Evolutionary conservation across 1,284 basidiomycete species (phyloP), one percentile per base, ranked within the genome.

Genomic region (Jaminaea rosea): DNA sequence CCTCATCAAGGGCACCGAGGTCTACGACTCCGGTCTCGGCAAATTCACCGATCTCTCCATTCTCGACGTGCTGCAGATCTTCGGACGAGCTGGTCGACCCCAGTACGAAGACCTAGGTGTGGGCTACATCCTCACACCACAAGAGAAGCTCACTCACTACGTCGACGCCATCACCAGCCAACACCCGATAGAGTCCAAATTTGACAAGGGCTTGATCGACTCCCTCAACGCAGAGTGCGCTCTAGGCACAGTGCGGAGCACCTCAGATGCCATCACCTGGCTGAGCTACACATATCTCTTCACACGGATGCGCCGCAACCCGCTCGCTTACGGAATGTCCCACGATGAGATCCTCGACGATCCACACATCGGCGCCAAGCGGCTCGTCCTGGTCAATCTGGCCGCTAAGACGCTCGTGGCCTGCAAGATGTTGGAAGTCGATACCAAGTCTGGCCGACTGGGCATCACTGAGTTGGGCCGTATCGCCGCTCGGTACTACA

Each of bases 261-360:
- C 87, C 21, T 77, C 80, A 50, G 94, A 99, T 72, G 94, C 85
- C 13, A 84, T 96, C 6, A 84, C 85, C 54, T 99, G 94, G 96
- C 79, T 99, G 39, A 88, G 92, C 10, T 99, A 96, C 72, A 98
- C 94, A 0, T 99, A 97, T 74, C 81, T 98, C 23, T 92, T 89
- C 69, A 93, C 97, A 1, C 83, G 94, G 41, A 94, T 98, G 90
- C 81, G 83, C 49, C 87, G 87, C 71, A 94, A 94, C 61, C 94
- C 93, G 0, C 83, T 86, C 60, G 79, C 87, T 48, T 98, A 98
- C 69, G 72, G 89, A n/a, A 84, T 98, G 72, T 76, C 81, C 9
- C 81, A 84, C 62, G 85, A 87, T 49, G 81, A 84, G 49, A 77
- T 84, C 2, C 75, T 75, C 24, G 82, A 92, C 47, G 90, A 97